Evolutionary conservation across 176 grass and related monocot species (phyloP).

Genomic region (Rhynchospora tenuis): DNA sequence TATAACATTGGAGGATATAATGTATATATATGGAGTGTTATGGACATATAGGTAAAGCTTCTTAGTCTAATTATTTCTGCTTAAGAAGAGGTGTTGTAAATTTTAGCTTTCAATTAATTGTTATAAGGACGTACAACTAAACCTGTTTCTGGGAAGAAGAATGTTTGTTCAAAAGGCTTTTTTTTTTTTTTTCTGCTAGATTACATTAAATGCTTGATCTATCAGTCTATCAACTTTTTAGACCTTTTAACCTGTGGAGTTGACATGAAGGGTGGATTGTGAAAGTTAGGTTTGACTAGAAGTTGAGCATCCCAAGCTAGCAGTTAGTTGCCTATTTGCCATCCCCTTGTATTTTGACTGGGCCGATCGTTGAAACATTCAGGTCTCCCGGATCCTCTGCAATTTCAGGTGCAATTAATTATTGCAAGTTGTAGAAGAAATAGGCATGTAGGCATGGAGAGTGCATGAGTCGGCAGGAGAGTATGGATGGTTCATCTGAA

Average conservation of each 20-base stretch:
- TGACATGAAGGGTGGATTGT: neutral
- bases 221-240: neutral
- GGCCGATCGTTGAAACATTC: neutral
- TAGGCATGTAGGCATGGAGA: neutral
- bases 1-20: neutral
- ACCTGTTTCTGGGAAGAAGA: neutral
- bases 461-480: neutral
- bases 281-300: conserved; percentile 27
- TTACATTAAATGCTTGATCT: conserved; percentile 2
- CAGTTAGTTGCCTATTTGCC: neutral
- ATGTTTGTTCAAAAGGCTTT: neutral
- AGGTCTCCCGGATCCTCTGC: neutral
- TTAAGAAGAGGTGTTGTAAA: neutral
- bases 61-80: neutral
- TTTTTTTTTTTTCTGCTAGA: neutral
- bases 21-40: no score
- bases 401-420: neutral
- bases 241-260: neutral
- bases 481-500: neutral
- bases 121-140: neutral
- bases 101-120: neutral
- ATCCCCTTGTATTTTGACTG: neutral
- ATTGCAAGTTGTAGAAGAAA: neutral
- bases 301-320: conserved; percentile 12
- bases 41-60: neutral